Evolutionary conservation across 345 rosid species (phyloP).

Genomic region (Lepidium africanum): DNA sequence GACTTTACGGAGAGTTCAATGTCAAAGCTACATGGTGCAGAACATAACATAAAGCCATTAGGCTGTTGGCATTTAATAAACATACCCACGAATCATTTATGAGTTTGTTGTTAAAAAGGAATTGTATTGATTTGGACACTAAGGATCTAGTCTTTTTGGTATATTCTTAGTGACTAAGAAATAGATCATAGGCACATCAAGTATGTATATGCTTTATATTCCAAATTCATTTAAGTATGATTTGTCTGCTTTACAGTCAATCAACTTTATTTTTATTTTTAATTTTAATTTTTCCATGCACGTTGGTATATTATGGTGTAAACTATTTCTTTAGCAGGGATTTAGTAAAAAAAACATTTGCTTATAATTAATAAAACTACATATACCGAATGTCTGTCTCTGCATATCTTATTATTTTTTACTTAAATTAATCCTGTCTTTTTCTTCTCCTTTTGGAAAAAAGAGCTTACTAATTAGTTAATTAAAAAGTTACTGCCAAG

Average conservation of each 20-base stretch:
- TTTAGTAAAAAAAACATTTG: neutral
- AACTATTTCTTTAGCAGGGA: neutral
- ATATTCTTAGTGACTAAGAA: slow-evolving; percentile 33
- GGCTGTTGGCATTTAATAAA: neutral
- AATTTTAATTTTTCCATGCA: slow-evolving; percentile 8
- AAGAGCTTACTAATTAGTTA: slow-evolving; percentile 11
- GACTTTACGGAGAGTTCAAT: neutral
- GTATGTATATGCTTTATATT: slow-evolving; percentile 16
- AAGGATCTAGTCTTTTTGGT: slow-evolving; percentile 9
- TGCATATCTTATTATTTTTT: neutral
- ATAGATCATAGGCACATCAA: slow-evolving; percentile 11
- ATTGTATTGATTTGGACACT: neutral
- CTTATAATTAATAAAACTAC: neutral
- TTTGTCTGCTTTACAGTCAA: slow-evolving; percentile 24
- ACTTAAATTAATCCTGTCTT: slow-evolving; percentile 11
- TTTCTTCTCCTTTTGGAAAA: neutral
- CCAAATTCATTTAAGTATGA: neutral
- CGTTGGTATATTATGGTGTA: slow-evolving; percentile 18
- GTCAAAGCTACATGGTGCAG: neutral
- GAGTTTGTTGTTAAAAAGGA: neutral
- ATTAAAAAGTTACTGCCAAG: neutral
- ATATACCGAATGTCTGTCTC: neutral
- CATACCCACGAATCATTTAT: neutral
- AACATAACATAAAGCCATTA: neutral
- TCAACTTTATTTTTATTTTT: neutral